These are phyloP conservation scores for Komagataella phaffii DNA, from an alignment of 805 yeast species.

Conservation along the genomic window DNA sequence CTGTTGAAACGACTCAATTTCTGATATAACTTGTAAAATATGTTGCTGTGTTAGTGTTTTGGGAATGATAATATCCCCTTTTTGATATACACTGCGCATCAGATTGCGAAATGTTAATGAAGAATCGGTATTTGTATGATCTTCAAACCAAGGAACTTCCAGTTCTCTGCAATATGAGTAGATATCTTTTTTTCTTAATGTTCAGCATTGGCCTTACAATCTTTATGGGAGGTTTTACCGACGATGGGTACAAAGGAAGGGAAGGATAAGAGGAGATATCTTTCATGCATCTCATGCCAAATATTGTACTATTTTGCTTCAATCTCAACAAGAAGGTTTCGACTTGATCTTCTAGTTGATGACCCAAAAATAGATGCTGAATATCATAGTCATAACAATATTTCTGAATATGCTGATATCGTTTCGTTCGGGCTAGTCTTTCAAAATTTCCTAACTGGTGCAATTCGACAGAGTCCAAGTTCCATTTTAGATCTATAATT, in stretches of 20 bases:
- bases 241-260: conserved; percentile 8
- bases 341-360: conserved; percentile 57
- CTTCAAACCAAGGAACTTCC: conserved; percentile 54
- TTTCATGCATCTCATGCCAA: conserved; percentile 49
- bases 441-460: conserved; percentile 28
- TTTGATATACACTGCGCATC: conserved; percentile 23
- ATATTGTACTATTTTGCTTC: conserved; percentile 25
- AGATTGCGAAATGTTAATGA: conserved; percentile 44
- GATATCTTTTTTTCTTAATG: conserved; percentile 27
- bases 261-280: conserved; percentile 16
- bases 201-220: conserved; percentile 41
- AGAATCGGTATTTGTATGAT: conserved; percentile 43
- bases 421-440: conserved; percentile 38
- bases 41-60: conserved; percentile 4
- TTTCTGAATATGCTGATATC: conserved; percentile 31
- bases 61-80: conserved; percentile 7
- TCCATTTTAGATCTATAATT: conserved; percentile 9
- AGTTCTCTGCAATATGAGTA: conserved; percentile 27
- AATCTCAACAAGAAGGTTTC: conserved; percentile 57
- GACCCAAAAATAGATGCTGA: conserved; percentile 41
- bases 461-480: conserved; percentile 5
- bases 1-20: conserved; percentile 5
- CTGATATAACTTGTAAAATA: conserved; percentile 5
- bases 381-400: conserved; percentile 24
- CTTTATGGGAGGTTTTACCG: conserved; percentile 7